A percentile compares a stretch with the other conserved stretches of the same genome.
These are phyloP conservation scores for Irpex rosettiformis DNA, from an alignment of 1,284 basidiomycete genomes.

Conservation along the genomic window DNA sequence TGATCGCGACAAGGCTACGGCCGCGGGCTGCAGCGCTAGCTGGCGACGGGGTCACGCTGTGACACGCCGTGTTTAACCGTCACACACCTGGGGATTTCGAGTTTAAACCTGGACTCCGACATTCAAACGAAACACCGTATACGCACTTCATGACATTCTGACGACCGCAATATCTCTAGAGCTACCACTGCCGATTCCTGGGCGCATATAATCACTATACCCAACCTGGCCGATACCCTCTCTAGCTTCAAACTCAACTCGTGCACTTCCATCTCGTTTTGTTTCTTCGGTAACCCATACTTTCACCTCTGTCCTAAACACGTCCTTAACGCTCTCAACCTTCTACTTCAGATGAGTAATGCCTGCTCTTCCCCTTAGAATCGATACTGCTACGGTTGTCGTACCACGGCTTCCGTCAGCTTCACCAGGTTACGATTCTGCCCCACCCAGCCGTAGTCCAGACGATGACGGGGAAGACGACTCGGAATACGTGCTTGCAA, in stretches of 20 bases:
- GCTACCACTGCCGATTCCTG: neutral
- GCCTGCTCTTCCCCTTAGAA: conserved; percentile 39
- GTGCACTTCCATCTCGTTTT: neutral
- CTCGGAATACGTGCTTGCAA: conserved; percentile 75
- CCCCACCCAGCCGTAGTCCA: conserved; percentile 10
- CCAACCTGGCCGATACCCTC: neutral
- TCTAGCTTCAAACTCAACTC: neutral
- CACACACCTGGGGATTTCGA: neutral
- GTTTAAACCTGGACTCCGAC: neutral
- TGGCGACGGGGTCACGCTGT: neutral
- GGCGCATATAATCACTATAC: neutral
- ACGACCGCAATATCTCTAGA: conserved; percentile 2
- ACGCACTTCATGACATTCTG: neutral
- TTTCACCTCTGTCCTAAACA: neutral
- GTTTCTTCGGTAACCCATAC: neutral
- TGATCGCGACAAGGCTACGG: neutral
- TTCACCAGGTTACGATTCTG: conserved; percentile 28
- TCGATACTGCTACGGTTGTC: conserved; percentile 42
- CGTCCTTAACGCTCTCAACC: neutral
- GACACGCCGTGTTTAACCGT: neutral
- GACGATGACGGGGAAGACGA: conserved; percentile 34
- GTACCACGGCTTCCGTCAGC: conserved; percentile 30
- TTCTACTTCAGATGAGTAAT: conserved; percentile 21
- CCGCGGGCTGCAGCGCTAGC: too few species aligned
- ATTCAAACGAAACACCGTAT: neutral